Base-by-base conservation (phyloP, 805 yeast species). In the Lipomyces yamanashiensis region DNA sequence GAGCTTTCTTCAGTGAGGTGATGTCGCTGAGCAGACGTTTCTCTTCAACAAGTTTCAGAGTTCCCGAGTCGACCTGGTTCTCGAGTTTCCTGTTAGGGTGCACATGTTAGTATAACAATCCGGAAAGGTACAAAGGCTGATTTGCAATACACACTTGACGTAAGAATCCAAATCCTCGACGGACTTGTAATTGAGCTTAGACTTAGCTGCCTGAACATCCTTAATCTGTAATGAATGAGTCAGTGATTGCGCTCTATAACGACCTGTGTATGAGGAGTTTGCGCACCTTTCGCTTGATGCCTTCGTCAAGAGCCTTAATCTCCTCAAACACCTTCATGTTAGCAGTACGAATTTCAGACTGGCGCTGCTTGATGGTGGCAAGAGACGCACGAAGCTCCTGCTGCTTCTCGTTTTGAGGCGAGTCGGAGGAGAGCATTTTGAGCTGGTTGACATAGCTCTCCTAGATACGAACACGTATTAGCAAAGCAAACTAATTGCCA, bases 31-130 rank as follows among this genome's bases (percentile, higher is more conserved):
- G 85, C 69, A 82, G 78, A 74, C 86, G 83, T 80, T 90, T 88
- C 83, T 95, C 99, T 68, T 93, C 97, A 59, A 92, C 98, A 73
- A 95, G 85, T 71, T 90, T 85, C 75, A 95, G 81, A 52, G 82
- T 78, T 67, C 98, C 98, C 56, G 88, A 78, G 61, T 89, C 90
- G 66, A 95, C 87, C 70, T 83, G 80, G 49, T 82, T 83, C 75
- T 95, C 98, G 19, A 73, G 91, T 84, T 58, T 63, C 56, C 64
- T 61, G 21, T 19, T 4, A 33, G 8, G 41, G 17, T 28, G 28
- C 28, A 28, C 28, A 28, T 9, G 47, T 33, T 21, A 53, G 45
- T 19, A 47, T 37, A 9, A 12, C 23, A 21, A 23, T 12, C 12
- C 8, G 15, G 6, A 21, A 23, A 7, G 10, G 6, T 19, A 19